Evolutionary conservation across 2,329 filamentous ascomycete species (phyloP).

Genomic region (Metarhizium anisopliae): DNA sequence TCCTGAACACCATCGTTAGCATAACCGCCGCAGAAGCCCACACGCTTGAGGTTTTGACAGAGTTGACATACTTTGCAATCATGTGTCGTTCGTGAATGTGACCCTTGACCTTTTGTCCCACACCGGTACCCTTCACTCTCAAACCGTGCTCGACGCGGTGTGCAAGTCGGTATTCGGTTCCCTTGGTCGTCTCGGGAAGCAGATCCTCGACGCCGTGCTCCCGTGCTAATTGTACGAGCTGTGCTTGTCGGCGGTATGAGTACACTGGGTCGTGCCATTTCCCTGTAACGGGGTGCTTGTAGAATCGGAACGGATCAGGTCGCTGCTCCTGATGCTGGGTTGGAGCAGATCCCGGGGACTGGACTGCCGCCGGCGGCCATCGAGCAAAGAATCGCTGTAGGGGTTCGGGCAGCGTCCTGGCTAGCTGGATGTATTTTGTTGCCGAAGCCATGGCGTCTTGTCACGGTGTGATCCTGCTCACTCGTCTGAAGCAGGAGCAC

Average conservation of each 20-base stretch:
- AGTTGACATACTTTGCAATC: constrained; percentile 53
- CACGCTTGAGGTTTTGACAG: not conserved
- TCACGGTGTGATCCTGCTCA: not conserved
- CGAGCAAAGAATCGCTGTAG: constrained; percentile 82
- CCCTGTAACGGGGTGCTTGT: constrained; percentile 69
- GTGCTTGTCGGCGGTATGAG: constrained; percentile 80
- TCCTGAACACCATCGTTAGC: constrained; percentile 34
- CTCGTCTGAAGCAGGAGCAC: not conserved
- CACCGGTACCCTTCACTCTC: constrained; percentile 84
- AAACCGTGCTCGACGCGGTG: constrained; percentile 71
- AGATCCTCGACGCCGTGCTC: constrained; percentile 73
- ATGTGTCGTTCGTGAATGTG: constrained; percentile 85
- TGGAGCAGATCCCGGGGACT: constrained; percentile 33
- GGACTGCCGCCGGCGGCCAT: constrained; percentile 66
- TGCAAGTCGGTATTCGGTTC: constrained; percentile 59
- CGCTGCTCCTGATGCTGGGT: constrained; percentile 47
- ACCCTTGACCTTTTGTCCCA: constrained; percentile 90
- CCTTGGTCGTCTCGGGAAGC: constrained; percentile 69
- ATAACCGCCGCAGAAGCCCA: not conserved
- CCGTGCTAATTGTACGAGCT: constrained; percentile 77
- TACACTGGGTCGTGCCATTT: constrained; percentile 77
- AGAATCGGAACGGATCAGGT: constrained; percentile 73
- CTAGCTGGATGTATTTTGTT: constrained; percentile 44
- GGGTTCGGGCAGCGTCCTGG: constrained; percentile 64
- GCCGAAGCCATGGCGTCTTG: constrained; percentile 24